Percentiles rank a stretch among this genome's conserved stretches.
phyloP scores from a whole-genome alignment of 495 filamentous ascomycete species.

The Chlorociboria aeruginascens region DNA sequence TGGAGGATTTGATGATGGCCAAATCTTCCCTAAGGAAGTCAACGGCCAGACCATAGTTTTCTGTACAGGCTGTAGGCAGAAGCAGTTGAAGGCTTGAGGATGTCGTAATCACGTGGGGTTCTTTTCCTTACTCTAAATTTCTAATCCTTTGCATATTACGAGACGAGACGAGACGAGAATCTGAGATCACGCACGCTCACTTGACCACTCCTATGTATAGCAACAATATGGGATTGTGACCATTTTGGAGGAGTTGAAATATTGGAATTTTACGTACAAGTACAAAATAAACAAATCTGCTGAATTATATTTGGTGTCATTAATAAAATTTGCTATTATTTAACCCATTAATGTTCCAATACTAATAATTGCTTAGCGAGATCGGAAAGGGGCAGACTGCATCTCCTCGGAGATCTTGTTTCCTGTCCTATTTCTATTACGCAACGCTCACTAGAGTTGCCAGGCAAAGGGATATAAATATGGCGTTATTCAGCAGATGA shows the following conservation, averaged over 20 bases:
- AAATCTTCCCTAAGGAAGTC: constrained; percentile 38
- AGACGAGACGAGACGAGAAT: constrained; percentile 8
- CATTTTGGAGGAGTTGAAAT: not conserved
- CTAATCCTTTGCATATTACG: not conserved
- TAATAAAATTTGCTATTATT: too few species aligned
- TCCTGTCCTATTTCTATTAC: too few species aligned
- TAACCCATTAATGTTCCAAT: too few species aligned
- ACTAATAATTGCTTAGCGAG: too few species aligned
- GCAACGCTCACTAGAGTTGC: too few species aligned
- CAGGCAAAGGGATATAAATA: too few species aligned
- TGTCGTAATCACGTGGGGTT: not conserved
- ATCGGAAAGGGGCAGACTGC: too few species aligned
- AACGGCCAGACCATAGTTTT: constrained; percentile 31
- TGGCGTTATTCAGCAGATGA: too few species aligned
- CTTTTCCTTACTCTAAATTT: not conserved
- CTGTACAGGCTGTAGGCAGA: constrained; percentile 37
- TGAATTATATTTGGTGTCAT: too few species aligned
- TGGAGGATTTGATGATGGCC: constrained; percentile 40
- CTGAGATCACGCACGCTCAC: constrained; percentile 12
- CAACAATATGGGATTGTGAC: not conserved
- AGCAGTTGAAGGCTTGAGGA: constrained; percentile 33
- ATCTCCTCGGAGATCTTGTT: too few species aligned
- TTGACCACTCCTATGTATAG: constrained; percentile 6
- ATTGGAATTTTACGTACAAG: too few species aligned
- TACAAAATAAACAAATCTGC: too few species aligned